Percentiles rank a stretch among this genome's conserved stretches.
Conservation (phyloP, 352 stramenopile genomes). For the Globisporangium cederbergense region DNA sequence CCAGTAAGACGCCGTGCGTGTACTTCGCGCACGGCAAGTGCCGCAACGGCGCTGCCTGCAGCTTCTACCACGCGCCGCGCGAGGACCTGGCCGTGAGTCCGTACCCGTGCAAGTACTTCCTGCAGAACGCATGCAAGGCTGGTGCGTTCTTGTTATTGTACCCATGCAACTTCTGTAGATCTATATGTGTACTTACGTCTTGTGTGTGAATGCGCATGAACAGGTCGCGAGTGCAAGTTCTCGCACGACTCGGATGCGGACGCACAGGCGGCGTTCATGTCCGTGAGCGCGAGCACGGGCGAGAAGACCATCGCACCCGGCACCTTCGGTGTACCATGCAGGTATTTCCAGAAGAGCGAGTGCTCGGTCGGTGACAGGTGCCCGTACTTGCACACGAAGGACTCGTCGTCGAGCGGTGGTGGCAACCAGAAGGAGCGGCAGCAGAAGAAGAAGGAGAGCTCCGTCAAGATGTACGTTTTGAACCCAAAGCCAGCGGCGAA, state of each 20-base stretch:
- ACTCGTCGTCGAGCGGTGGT: conserved; percentile 3
- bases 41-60: conserved; percentile 58
- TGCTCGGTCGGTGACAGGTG: conserved; percentile 64
- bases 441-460: conserved; percentile 17
- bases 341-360: conserved; percentile 65
- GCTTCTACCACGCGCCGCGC: conserved; percentile 53
- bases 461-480: conserved; percentile 31
- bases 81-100: conserved; percentile 37
- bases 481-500: conserved; percentile 26
- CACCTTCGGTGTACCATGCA: conserved; percentile 53
- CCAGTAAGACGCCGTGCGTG: conserved; percentile 37
- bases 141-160: conserved; percentile 16
- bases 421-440: conserved; percentile 13
- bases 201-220: neutral
- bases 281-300: conserved; percentile 37
- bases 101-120: conserved; percentile 68
- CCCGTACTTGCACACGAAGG: conserved; percentile 61
- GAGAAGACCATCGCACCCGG: conserved; percentile 41
- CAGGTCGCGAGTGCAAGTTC: conserved; percentile 62
- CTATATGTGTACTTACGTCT: neutral
- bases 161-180: neutral
- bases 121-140: conserved; percentile 58
- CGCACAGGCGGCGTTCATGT: conserved; percentile 20
- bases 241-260: conserved; percentile 34
- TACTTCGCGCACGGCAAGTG: conserved; percentile 75